Evolutionary conservation across 1,284 basidiomycete genomes (phyloP), one percentile per base, ranked within the genome.

Genomic region (Pseudozyma thailandica): DNA sequence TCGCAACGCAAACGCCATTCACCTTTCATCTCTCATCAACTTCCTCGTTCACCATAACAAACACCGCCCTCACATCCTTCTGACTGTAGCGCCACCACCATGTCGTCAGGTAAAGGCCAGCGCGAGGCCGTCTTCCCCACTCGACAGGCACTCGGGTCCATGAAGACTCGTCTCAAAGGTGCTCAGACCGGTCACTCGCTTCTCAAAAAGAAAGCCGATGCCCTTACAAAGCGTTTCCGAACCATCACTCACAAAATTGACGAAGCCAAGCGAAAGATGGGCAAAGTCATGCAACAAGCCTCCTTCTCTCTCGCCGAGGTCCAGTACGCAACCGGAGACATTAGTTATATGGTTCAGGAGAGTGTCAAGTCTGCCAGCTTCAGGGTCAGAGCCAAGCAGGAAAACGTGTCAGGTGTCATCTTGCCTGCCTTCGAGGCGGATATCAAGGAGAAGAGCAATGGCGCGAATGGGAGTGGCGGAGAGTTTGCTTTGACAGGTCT

Each of bases 211-310:
- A 98, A 98, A 86, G 90, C 94, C 52, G 94, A 98, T 87, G 94
- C 94, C 37, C 86, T 97, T 66, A 94, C 91, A 28, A 94, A 92
- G 45, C 88, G 94, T 73, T 98, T 98, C 86, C 87, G 94, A 62
- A 84, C 78, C 43, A 85, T 85, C 72, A 84, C 84, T 2, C 74
- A 74, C 52, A 85, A 85, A 77, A 85, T 85, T 41, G 94, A 98
- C 82, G 96, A 98, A 87, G 95, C 96, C 16, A 99, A 99, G 85
- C 89, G 94, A 62, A 94, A 98, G 86, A 98, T 98, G 96, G 96
- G 96, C 37, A 88, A 91, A 71, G 94, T 98, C 27, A 96, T 99
- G 90, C 96, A 98, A 84, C 87, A 96, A 49, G 96, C 96, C 16
- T 96, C 94, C 43, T 97, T 99, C 87, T 95, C 93, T 39, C 90